Evolutionary conservation across 2,329 filamentous ascomycete genomes (phyloP).

Genomic region (Cordyceps cicadae): DNA sequence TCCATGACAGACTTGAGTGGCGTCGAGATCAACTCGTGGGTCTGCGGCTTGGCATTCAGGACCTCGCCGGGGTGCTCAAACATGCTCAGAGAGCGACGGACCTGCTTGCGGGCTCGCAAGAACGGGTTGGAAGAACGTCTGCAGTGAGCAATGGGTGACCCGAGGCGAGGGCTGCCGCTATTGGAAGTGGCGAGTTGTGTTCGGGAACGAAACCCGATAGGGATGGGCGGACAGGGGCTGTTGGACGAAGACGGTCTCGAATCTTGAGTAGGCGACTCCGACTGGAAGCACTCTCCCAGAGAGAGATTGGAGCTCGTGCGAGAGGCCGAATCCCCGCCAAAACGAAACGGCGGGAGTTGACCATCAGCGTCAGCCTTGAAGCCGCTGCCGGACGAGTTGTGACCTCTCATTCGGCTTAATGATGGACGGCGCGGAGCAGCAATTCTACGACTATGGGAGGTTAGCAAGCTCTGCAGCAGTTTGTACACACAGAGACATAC

Average conservation of each 20-base stretch:
- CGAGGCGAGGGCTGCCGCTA: constrained; percentile 52
- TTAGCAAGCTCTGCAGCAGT: constrained; percentile 19
- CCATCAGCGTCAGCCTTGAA: constrained; percentile 53
- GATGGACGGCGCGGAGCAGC: constrained; percentile 65
- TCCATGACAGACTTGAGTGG: constrained; percentile 70
- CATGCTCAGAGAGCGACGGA: constrained; percentile 92
- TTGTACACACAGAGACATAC: constrained; percentile 32
- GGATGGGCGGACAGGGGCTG: constrained; percentile 46
- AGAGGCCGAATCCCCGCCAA: constrained; percentile 40
- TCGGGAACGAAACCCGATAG: constrained; percentile 55
- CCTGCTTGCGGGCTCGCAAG: constrained; percentile 74
- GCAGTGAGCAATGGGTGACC: constrained; percentile 63
- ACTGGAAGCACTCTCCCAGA: constrained; percentile 70
- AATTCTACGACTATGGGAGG: constrained; percentile 50
- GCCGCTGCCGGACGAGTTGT: constrained; percentile 51
- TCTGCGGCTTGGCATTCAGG: constrained; percentile 64
- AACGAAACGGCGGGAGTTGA: constrained; percentile 66
- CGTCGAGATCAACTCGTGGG: constrained; percentile 38
- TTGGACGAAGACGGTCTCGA: constrained; percentile 52
- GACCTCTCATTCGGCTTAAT: constrained; percentile 65
- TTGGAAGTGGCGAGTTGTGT: constrained; percentile 55
- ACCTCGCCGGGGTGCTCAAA: constrained; percentile 88
- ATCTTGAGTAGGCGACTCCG: constrained; percentile 65
- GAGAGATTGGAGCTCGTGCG: constrained; percentile 42
- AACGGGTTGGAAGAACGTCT: constrained; percentile 67